phyloP scores from a whole-genome alignment of 768 basidiomycete species.

The Phlebiopsis gigantea region DNA sequence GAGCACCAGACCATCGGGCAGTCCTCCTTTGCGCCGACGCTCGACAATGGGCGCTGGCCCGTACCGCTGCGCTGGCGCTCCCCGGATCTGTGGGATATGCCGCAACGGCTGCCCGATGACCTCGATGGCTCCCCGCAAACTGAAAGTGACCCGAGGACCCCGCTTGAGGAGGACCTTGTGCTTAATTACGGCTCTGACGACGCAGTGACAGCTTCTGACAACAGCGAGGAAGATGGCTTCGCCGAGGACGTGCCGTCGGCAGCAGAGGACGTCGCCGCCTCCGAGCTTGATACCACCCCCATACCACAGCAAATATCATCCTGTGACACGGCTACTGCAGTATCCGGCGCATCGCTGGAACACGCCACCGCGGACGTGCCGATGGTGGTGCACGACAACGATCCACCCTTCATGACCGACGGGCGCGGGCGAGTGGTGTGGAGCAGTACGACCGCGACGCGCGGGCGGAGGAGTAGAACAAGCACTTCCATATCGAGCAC shows the following conservation, averaged over 20 bases:
- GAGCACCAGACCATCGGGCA: no score
- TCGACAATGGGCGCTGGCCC: neutral
- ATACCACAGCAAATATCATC: neutral
- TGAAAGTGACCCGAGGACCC: neutral
- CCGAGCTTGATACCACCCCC: neutral
- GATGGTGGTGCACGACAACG: constrained; percentile 14
- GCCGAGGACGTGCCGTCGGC: neutral
- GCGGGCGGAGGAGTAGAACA: constrained; percentile 1
- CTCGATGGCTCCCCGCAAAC: neutral
- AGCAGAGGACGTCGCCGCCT: neutral
- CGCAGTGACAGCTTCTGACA: neutral
- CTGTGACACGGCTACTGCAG: neutral
- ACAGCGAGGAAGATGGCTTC: neutral
- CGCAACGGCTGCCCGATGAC: neutral
- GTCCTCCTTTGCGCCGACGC: neutral
- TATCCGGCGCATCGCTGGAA: neutral
- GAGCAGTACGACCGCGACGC: constrained; percentile 18
- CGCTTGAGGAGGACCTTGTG: neutral
- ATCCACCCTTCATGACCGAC: constrained; percentile 30
- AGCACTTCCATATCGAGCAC: neutral
- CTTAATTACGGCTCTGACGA: neutral
- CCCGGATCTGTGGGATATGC: neutral
- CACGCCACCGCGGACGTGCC: neutral
- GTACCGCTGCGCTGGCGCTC: neutral
- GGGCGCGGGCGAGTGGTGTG: constrained; percentile 32